Base-by-base conservation (phyloP, 2,329 filamentous ascomycete genomes). In the Cadophora sp. region DNA sequence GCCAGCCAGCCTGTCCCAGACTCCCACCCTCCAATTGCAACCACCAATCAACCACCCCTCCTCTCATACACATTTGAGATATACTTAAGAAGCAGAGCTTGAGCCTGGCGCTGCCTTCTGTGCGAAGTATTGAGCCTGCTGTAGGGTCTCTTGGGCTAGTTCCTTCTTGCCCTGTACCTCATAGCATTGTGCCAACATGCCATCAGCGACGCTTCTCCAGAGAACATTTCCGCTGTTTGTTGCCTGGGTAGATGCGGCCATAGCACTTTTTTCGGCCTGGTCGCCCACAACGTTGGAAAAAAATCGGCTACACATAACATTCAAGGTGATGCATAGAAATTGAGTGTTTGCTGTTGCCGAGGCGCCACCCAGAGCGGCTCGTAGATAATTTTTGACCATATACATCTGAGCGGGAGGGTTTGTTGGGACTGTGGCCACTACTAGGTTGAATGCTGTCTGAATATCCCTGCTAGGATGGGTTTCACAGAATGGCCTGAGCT, bases 171-270 rank as follows among this genome's bases (percentile, higher is more conserved):
- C 92, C 74, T 92, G 88, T 64, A 91, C 85, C 73, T 93, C 91
- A 70, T 91, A 85, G 24, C 89, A 92, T 73, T 93, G 88, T 0
- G 89, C 89, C 58, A 95, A 83, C 86, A 96, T 90, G 24, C 90
- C 91, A 71, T 92, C 89, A 0, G 91, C 91, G 8, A 96, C 93
- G 74, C 91, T 94, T 81, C 89, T 89, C 91, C 91, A 94, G 60
- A 94, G 79, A 18, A 88, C 81, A 75, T 92, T 92, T 24, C 90
- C 89, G 72, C 89, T 91, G 76, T 87, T 87, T 70, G 86, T 85
- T 5, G 91, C 90, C 80, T 92, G 89, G 50, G 85, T 85, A 27
- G 85, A 84, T 27, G 89, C 90, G 0, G 91, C 91, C 70, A 86
- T 85, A 4, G 91, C 90, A 75, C 90, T 92, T 80, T 94, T 94